phyloP scores from a whole-genome alignment of 108 stramenopile species.

The Nitzschia putrida region DNA sequence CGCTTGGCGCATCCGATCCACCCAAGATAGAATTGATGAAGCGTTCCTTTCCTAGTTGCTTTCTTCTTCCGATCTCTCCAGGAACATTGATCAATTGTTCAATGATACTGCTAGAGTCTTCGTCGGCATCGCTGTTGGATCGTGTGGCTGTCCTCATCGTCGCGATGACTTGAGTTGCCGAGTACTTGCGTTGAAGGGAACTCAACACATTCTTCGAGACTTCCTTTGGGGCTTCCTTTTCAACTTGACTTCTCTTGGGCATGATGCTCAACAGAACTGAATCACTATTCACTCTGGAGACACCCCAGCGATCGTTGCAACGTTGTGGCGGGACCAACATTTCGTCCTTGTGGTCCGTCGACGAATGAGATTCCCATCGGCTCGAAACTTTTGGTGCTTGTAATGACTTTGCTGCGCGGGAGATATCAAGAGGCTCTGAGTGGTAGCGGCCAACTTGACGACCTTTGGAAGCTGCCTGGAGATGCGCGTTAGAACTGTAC shows the following conservation, averaged over 20 bases:
- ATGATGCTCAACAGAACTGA: slow-evolving; percentile 9
- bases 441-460: slow-evolving; percentile 4
- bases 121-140: not conserved
- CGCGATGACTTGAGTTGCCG: slow-evolving; percentile 5
- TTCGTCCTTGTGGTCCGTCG: not conserved
- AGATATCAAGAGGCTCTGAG: slow-evolving; percentile 6
- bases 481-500: not conserved
- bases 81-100: slow-evolving; percentile 7
- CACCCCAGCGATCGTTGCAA: slow-evolving; percentile 13
- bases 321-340: slow-evolving; percentile 2
- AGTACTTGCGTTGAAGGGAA: slow-evolving; percentile 10
- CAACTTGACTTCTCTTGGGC: not conserved
- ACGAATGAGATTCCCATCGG: slow-evolving; percentile 1
- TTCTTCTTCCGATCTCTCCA: not conserved
- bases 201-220: slow-evolving; percentile 2
- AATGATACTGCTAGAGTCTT: not conserved
- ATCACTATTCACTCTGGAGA: slow-evolving; percentile 15
- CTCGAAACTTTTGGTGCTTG: not conserved
- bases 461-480: not conserved
- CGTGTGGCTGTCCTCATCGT: not conserved
- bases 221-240: too few species aligned
- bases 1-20: not conserved
- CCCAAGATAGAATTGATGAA: slow-evolving; percentile 10
- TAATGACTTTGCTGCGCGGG: not conserved
- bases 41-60: slow-evolving; percentile 3